phyloP scores from a whole-genome alignment of 441 rosid species.

The Erodium trifolium region DNA sequence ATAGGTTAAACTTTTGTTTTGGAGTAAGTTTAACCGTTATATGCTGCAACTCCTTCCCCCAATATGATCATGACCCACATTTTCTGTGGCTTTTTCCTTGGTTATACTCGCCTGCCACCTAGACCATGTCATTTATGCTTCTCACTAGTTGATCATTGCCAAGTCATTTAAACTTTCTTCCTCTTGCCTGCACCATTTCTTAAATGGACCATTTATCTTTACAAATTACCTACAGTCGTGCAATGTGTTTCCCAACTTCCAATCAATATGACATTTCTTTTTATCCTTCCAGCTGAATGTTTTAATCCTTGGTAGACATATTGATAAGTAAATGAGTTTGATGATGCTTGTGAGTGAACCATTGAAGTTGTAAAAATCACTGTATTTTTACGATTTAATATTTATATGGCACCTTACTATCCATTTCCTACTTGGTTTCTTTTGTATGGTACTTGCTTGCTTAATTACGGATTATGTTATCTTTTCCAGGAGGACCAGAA shows the following conservation, averaged over 20 bases:
- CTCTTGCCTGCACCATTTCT: background rate
- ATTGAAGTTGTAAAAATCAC: too few species aligned
- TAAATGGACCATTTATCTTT: background rate
- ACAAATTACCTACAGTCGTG: background rate
- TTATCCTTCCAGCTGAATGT: background rate
- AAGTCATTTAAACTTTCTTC: background rate
- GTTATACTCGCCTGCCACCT: background rate
- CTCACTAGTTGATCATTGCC: background rate
- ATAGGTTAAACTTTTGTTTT: too few species aligned
- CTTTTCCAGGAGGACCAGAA: conserved; percentile 72
- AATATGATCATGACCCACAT: background rate
- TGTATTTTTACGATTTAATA: too few species aligned
- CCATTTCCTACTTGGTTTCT: background rate
- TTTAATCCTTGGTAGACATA: too few species aligned
- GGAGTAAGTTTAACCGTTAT: too few species aligned
- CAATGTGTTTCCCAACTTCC: background rate
- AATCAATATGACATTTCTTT: background rate
- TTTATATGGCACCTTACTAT: background rate
- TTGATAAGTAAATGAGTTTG: background rate
- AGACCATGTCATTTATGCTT: background rate
- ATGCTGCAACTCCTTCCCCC: too few species aligned
- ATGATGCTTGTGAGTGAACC: conserved; percentile 4
- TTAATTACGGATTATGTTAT: too few species aligned
- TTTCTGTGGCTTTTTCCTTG: background rate
- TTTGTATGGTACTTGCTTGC: background rate